Percentiles rank a stretch among this genome's conserved stretches.
phyloP scores from a whole-genome alignment of 2,329 filamentous ascomycete species.

The Stagonosporopsis vannaccii region DNA sequence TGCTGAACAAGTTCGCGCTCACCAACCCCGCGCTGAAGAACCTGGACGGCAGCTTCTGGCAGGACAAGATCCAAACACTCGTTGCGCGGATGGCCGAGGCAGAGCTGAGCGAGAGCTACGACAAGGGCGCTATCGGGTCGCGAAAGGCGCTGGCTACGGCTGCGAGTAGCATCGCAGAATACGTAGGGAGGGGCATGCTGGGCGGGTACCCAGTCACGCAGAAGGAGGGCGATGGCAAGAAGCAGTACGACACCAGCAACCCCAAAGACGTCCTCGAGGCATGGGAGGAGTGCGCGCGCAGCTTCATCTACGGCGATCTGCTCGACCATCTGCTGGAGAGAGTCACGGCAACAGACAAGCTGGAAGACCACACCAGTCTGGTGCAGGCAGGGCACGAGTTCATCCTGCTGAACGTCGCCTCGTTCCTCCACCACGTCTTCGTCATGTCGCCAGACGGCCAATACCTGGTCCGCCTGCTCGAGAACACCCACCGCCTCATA shows the following conservation, averaged over 20 bases:
- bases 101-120: slow-evolving; percentile 80
- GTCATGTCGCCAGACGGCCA: slow-evolving; percentile 77
- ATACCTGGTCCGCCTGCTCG: slow-evolving; percentile 73
- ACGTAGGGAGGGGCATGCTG: slow-evolving; percentile 70
- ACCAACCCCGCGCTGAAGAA: slow-evolving; percentile 71
- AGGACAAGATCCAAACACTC: slow-evolving; percentile 51
- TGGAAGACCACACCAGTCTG: slow-evolving; percentile 69
- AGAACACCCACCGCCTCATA: slow-evolving; percentile 72
- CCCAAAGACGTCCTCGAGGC: slow-evolving; percentile 68
- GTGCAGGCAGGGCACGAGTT: slow-evolving; percentile 71
- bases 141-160: slow-evolving; percentile 79
- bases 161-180: slow-evolving; percentile 72
- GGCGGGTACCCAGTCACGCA: slow-evolving; percentile 63
- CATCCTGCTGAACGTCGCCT: slow-evolving; percentile 75
- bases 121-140: slow-evolving; percentile 77
- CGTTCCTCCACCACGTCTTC: slow-evolving; percentile 76
- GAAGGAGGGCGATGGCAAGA: slow-evolving; percentile 42
- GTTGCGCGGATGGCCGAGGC: slow-evolving; percentile 64
- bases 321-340: slow-evolving; percentile 71
- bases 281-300: slow-evolving; percentile 72
- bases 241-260: slow-evolving; percentile 64
- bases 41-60: slow-evolving; percentile 58
- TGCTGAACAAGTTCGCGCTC: slow-evolving; percentile 71
- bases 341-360: slow-evolving; percentile 65
- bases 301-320: slow-evolving; percentile 72